phyloP scores from a whole-genome alignment of 192 early-diverging fungal species.

The Spizellomyces punctatus region DNA sequence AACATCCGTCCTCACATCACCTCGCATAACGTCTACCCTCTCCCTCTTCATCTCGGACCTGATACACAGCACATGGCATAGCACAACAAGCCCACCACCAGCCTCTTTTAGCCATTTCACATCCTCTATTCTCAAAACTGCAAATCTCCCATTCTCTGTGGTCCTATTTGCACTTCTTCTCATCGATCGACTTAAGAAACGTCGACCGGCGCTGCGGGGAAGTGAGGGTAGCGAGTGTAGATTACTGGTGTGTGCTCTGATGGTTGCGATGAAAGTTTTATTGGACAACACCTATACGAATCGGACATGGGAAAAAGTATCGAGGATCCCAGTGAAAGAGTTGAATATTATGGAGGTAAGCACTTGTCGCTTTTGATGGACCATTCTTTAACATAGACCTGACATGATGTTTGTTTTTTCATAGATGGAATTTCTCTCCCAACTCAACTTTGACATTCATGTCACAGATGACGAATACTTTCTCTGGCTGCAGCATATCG shows the following conservation, averaged over 20 bases:
- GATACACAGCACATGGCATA: conserved; percentile 37
- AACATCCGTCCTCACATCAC: too few species aligned
- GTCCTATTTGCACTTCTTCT: conserved; percentile 67
- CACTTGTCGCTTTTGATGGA: too few species aligned
- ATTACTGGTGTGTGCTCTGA: conserved; percentile 81
- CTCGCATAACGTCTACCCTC: neutral
- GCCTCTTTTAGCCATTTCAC: conserved; percentile 51
- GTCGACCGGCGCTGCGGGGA: conserved; percentile 60
- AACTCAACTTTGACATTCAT: conserved; percentile 75
- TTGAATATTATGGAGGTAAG: conserved; percentile 73
- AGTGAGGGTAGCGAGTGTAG: conserved; percentile 77
- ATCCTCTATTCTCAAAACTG: conserved; percentile 57
- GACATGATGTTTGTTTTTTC: too few species aligned
- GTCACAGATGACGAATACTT: conserved; percentile 70
- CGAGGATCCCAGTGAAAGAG: conserved; percentile 74
- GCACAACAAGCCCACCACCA: conserved; percentile 13
- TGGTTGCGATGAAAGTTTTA: conserved; percentile 83
- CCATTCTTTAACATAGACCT: too few species aligned
- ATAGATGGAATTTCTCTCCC: conserved; percentile 73
- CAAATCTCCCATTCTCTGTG: conserved; percentile 65
- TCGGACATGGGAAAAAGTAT: conserved; percentile 87
- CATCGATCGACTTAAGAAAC: conserved; percentile 58
- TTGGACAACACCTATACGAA: conserved; percentile 92
- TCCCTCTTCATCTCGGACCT: conserved; percentile 28
- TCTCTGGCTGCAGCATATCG: conserved; percentile 57